A percentile compares a stretch with the other conserved stretches of the same genome.
Conservation (phyloP, 2,329 filamentous ascomycete genomes). For the Nemania sp. region DNA sequence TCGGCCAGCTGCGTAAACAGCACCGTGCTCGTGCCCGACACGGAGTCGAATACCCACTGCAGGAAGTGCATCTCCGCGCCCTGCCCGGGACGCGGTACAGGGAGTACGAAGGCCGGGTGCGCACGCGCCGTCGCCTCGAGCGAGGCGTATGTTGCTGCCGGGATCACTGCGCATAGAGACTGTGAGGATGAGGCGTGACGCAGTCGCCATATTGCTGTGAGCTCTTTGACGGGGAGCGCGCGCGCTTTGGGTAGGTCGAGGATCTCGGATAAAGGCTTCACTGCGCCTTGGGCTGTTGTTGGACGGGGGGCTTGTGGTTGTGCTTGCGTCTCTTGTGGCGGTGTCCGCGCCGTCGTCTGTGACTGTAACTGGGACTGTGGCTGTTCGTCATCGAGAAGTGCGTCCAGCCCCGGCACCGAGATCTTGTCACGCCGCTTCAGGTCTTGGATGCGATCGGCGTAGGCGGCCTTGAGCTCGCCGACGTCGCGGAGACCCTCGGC, state of each 20-base stretch:
- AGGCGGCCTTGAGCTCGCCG: constrained; percentile 76
- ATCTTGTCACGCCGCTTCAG: constrained; percentile 69
- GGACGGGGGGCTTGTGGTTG: constrained; percentile 15
- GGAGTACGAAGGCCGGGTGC: constrained; percentile 89
- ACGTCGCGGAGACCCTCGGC: constrained; percentile 71
- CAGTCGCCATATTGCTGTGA: constrained; percentile 87
- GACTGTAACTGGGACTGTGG: constrained; percentile 1
- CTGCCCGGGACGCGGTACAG: constrained; percentile 68
- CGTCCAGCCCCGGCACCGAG: constrained; percentile 45
- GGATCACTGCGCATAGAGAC: constrained; percentile 83
- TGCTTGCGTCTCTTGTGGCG: neutral
- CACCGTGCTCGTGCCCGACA: constrained; percentile 68
- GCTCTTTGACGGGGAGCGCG: constrained; percentile 74
- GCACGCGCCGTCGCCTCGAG: constrained; percentile 72
- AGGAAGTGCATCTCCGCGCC: constrained; percentile 94
- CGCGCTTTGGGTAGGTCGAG: constrained; percentile 80
- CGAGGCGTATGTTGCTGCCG: constrained; percentile 69
- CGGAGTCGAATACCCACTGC: constrained; percentile 87
- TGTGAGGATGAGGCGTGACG: constrained; percentile 74
- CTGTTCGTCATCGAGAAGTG: constrained; percentile 36
- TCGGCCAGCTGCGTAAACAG: constrained; percentile 94
- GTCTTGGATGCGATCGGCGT: constrained; percentile 78
- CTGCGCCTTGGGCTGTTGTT: constrained; percentile 30
- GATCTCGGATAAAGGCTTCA: constrained; percentile 55
- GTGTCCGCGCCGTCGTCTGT: neutral